These are phyloP conservation scores for Rutstroemia sp. DNA, from an alignment of 2,329 filamentous ascomycete species.

Conservation along the genomic window DNA sequence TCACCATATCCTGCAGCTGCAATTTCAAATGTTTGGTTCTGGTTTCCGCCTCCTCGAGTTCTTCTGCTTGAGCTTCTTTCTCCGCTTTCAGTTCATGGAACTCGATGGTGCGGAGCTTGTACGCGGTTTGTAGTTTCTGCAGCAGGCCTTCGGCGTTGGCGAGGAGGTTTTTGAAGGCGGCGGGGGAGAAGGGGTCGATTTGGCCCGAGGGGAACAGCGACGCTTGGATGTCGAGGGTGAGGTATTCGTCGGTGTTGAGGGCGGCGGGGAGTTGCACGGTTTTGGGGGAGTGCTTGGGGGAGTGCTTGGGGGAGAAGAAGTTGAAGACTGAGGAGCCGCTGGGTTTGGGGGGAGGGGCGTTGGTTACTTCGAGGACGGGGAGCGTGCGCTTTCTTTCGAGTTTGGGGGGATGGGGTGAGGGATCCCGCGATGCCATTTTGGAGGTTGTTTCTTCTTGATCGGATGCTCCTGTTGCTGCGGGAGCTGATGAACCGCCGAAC, in stretches of 20 bases:
- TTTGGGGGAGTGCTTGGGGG: conserved; percentile 16
- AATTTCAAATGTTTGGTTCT: conserved; percentile 46
- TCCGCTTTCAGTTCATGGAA: conserved; percentile 46
- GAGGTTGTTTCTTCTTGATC: conserved; percentile 8
- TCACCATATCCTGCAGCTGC: conserved; percentile 53
- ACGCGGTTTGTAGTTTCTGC: conserved; percentile 49
- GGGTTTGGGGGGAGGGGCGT: conserved; percentile 9
- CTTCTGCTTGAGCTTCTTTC: conserved; percentile 45
- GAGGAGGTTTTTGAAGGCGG: conserved; percentile 54
- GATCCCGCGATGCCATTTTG: conserved; percentile 9
- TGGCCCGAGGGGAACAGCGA: conserved; percentile 45
- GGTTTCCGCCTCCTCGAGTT: conserved; percentile 47
- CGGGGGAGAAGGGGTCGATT: conserved; percentile 47
- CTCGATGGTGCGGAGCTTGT: conserved; percentile 44
- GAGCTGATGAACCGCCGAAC: conserved; percentile 25
- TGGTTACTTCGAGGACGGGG: conserved; percentile 9
- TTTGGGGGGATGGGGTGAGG: conserved; percentile 16
- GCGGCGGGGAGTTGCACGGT: conserved; percentile 21
- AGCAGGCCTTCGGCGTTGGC: conserved; percentile 49
- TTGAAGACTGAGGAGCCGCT: conserved; percentile 16
- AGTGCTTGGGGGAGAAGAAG: conserved; percentile 25
- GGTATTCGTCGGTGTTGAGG: conserved; percentile 43
- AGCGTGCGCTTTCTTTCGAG: conserved; percentile 18
- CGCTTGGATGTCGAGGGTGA: conserved; percentile 46
- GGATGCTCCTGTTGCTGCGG: conserved; percentile 18